Conservation (phyloP, 192 early-diverging fungal genomes). For the Entomortierella beljakovae region DNA sequence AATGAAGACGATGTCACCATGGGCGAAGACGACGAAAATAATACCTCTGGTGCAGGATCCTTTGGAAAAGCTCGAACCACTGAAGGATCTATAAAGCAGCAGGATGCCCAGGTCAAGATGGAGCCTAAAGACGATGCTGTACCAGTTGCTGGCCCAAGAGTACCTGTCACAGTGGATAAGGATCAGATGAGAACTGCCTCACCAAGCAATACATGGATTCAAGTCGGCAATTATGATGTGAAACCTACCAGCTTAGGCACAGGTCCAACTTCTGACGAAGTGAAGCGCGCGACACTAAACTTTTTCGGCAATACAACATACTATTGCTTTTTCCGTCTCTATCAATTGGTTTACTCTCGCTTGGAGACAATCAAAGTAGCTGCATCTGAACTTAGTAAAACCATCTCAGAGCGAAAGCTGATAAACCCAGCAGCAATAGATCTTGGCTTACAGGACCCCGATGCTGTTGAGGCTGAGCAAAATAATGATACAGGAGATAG, state of each 20-base stretch:
- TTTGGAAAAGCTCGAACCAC: background rate
- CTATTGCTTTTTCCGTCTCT: constrained; percentile 91
- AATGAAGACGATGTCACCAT: constrained; percentile 65
- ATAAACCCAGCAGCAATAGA: constrained; percentile 69
- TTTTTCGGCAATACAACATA: constrained; percentile 91
- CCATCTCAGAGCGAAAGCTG: constrained; percentile 64
- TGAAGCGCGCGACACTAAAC: constrained; percentile 57
- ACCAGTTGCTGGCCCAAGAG: constrained; percentile 39
- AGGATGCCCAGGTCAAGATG: constrained; percentile 40
- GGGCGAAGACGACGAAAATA: constrained; percentile 60
- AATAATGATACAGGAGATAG: constrained; percentile 74
- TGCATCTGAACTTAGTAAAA: constrained; percentile 66
- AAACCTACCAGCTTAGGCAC: constrained; percentile 55
- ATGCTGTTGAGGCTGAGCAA: constrained; percentile 59
- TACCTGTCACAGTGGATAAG: constrained; percentile 51
- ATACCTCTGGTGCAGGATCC: constrained; percentile 25
- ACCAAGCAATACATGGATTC: constrained; percentile 52
- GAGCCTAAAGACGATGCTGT: constrained; percentile 43
- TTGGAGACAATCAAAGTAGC: constrained; percentile 83
- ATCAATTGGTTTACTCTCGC: constrained; percentile 88
- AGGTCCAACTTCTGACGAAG: constrained; percentile 26
- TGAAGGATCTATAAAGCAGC: constrained; percentile 15
- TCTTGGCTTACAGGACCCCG: constrained; percentile 67
- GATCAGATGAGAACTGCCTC: constrained; percentile 27
- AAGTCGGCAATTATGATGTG: constrained; percentile 51